These are phyloP conservation scores for Rhexocercosporidium sp. DNA, from an alignment of 2,329 filamentous ascomycete genomes.

Conservation along the genomic window DNA sequence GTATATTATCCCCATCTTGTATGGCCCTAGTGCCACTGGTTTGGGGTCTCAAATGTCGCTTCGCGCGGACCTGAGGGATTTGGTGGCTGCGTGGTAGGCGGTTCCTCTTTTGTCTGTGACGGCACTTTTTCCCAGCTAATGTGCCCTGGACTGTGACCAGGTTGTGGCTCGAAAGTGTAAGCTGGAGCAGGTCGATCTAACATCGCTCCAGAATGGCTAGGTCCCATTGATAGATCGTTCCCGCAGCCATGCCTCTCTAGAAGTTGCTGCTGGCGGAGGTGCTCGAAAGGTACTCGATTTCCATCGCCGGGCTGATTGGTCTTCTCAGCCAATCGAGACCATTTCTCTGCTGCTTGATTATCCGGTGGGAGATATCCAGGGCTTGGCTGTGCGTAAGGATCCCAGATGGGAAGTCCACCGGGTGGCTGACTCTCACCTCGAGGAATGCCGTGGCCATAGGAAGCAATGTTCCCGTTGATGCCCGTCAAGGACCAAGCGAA, in stretches of 20 bases:
- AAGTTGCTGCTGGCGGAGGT: slow-evolving; percentile 24
- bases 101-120: neutral
- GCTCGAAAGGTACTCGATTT: slow-evolving; percentile 24
- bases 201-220: slow-evolving; percentile 16
- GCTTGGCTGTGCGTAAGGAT: slow-evolving; percentile 46
- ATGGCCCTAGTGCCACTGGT: neutral
- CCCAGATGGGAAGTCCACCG: slow-evolving; percentile 66
- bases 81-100: neutral
- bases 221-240: slow-evolving; percentile 15
- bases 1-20: neutral
- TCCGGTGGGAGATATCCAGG: slow-evolving; percentile 45
- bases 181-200: slow-evolving; percentile 2
- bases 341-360: slow-evolving; percentile 42
- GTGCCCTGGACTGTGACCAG: neutral
- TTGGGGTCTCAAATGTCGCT: neutral
- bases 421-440: slow-evolving; percentile 66
- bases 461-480: slow-evolving; percentile 76
- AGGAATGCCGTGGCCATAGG: slow-evolving; percentile 66
- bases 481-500: slow-evolving; percentile 84
- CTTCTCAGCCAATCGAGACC: slow-evolving; percentile 26
- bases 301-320: slow-evolving; percentile 22
- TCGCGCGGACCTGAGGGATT: neutral
- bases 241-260: slow-evolving; percentile 17
- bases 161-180: neutral
- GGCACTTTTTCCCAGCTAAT: neutral